Conservation (phyloP, 768 basidiomycete species). For the Daedaleopsis sinensis region DNA sequence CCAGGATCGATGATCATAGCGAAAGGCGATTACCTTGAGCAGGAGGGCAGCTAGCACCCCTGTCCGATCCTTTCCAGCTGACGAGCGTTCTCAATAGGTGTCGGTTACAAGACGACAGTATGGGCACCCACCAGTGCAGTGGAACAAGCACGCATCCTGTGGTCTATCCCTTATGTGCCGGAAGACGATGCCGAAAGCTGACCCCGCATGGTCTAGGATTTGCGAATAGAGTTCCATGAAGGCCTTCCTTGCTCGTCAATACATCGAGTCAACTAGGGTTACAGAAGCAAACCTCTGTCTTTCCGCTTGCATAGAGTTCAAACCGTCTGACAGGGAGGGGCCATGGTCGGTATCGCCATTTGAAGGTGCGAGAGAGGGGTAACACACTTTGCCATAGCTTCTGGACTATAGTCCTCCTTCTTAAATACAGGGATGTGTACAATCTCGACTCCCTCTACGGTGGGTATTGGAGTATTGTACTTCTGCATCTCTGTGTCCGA, state of each 20-base stretch:
- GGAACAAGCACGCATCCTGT: slow-evolving; percentile 65
- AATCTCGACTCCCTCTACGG: slow-evolving; percentile 64
- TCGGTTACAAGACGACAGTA: not conserved
- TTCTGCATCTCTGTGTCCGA: slow-evolving; percentile 80
- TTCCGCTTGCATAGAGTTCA: slow-evolving; percentile 77
- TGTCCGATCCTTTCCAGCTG: slow-evolving; percentile 84
- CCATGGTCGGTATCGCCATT: not conserved
- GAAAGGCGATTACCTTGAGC: slow-evolving; percentile 52
- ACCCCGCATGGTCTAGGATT: slow-evolving; percentile 74
- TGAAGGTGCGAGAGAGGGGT: slow-evolving; percentile 32
- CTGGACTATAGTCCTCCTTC: slow-evolving; percentile 80
- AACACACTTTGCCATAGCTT: slow-evolving; percentile 82
- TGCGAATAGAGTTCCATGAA: slow-evolving; percentile 83
- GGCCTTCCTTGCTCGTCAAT: slow-evolving; percentile 47
- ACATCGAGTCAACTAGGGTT: slow-evolving; percentile 5
- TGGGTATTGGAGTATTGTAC: slow-evolving; percentile 66
- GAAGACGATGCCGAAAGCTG: slow-evolving; percentile 69
- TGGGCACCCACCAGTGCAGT: slow-evolving; percentile 62
- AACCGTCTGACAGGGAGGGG: slow-evolving; percentile 50
- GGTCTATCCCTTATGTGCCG: slow-evolving; percentile 75
- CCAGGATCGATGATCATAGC: not conserved
- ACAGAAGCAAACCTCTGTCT: slow-evolving; percentile 61
- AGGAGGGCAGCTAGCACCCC: slow-evolving; percentile 75
- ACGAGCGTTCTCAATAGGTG: not conserved
- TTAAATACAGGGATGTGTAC: slow-evolving; percentile 64